Evolutionary conservation across 2,329 filamentous ascomycete genomes (phyloP).

Genomic region (Scortechinia acanthostroma): DNA sequence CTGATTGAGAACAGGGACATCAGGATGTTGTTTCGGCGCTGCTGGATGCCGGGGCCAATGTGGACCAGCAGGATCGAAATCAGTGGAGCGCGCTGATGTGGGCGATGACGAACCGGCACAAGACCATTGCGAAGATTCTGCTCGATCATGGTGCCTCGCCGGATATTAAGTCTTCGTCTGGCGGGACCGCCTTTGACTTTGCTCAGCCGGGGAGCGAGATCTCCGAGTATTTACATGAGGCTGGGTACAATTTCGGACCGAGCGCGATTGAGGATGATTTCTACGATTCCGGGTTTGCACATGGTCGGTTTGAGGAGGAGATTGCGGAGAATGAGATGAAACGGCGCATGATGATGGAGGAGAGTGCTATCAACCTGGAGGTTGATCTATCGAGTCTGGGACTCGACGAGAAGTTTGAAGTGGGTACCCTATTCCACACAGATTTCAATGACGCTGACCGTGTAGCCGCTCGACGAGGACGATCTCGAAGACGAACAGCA

Average conservation of each 20-base stretch:
- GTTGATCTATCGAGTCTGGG: slow-evolving; percentile 93
- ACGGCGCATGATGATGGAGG: slow-evolving; percentile 88
- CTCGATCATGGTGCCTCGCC: slow-evolving; percentile 92
- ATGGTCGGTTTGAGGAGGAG: slow-evolving; percentile 93
- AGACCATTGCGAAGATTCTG: slow-evolving; percentile 85
- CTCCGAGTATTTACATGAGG: slow-evolving; percentile 88
- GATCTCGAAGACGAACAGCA: slow-evolving; percentile 83
- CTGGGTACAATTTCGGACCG: slow-evolving; percentile 76
- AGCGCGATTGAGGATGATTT: slow-evolving; percentile 81
- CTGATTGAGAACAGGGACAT: slow-evolving; percentile 65
- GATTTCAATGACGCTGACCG: no score
- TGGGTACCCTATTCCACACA: slow-evolving; percentile 29
- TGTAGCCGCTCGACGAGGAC: slow-evolving; percentile 38
- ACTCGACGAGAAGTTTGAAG: slow-evolving; percentile 90
- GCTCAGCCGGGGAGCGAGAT: slow-evolving; percentile 92
- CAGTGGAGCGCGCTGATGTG: slow-evolving; percentile 98
- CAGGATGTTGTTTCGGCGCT: slow-evolving; percentile 79
- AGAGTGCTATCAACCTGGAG: slow-evolving; percentile 92
- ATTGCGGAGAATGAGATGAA: slow-evolving; percentile 94
- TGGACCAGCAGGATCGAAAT: slow-evolving; percentile 90
- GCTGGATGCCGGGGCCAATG: slow-evolving; percentile 76
- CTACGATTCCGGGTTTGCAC: slow-evolving; percentile 83
- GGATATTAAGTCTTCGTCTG: slow-evolving; percentile 88
- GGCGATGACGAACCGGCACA: slow-evolving; percentile 98
- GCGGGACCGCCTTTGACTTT: slow-evolving; percentile 91